These are phyloP conservation scores for Coprinopsis cinerea DNA, from an alignment of 768 basidiomycete species.

Conservation along the genomic window DNA sequence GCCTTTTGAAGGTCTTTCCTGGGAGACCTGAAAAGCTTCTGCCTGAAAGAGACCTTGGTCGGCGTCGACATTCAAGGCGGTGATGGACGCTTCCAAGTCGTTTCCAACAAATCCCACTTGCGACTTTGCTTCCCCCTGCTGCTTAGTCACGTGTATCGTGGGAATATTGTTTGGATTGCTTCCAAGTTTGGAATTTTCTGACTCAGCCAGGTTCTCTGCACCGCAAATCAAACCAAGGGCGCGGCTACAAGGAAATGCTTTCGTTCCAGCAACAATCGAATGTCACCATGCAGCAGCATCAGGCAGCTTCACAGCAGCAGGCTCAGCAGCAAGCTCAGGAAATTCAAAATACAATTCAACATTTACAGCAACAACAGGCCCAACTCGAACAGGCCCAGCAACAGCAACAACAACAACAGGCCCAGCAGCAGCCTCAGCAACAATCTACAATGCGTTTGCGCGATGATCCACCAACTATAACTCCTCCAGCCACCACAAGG, in stretches of 20 bases:
- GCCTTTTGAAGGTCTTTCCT: slow-evolving; percentile 2
- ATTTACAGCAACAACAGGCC: slow-evolving; percentile 18
- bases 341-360: slow-evolving; percentile 15
- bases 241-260: slow-evolving; percentile 28
- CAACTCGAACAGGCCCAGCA: no score
- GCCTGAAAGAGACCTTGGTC: slow-evolving; percentile 14
- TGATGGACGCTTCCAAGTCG: slow-evolving; percentile 8
- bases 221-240: slow-evolving; percentile 9
- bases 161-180: no score
- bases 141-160: no score
- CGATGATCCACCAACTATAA: slow-evolving; percentile 48
- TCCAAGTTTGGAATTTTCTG: slow-evolving; percentile 48
- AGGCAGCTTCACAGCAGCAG: slow-evolving; percentile 10
- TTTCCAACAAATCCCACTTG: no score
- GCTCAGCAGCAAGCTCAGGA: slow-evolving; percentile 18
- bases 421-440: slow-evolving; percentile 10
- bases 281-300: slow-evolving; percentile 14
- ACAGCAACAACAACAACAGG: slow-evolving; percentile 11
- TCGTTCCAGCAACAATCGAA: slow-evolving; percentile 31
- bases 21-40: slow-evolving; percentile 12
- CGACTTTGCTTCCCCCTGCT: no score
- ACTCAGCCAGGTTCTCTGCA: slow-evolving; percentile 14
- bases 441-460: slow-evolving; percentile 50
- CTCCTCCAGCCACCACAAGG: slow-evolving; percentile 36
- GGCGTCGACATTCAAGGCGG: slow-evolving; percentile 10